phyloP scores from a whole-genome alignment of 1,139 yeast species.

The Suhomyces chickasaworum region DNA sequence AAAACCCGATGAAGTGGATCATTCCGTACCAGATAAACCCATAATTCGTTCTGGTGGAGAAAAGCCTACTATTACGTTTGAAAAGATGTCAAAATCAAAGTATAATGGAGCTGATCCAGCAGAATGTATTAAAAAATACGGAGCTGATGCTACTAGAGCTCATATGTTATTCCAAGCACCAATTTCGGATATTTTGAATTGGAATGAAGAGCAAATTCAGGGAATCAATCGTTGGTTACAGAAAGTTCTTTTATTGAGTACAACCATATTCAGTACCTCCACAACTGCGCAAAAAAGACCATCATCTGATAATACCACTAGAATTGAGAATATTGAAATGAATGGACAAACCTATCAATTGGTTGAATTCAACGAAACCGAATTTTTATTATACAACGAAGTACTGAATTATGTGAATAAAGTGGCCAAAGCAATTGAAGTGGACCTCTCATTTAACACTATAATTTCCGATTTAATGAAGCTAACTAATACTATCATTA shows the following conservation, averaged over 20 bases:
- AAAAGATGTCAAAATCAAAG: slow-evolving; percentile 96
- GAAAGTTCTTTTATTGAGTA: slow-evolving; percentile 50
- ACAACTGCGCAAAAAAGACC: not conserved
- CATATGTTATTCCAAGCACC: slow-evolving; percentile 96
- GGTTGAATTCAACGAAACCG: slow-evolving; percentile 41
- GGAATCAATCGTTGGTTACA: slow-evolving; percentile 88
- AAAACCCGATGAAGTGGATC: slow-evolving; percentile 71
- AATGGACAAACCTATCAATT: slow-evolving; percentile 22
- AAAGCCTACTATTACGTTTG: slow-evolving; percentile 60
- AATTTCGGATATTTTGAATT: slow-evolving; percentile 71
- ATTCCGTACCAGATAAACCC: slow-evolving; percentile 42
- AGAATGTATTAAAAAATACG: slow-evolving; percentile 72
- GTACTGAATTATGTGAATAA: slow-evolving; percentile 51
- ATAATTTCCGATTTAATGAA: slow-evolving; percentile 91
- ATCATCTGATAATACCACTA: not conserved
- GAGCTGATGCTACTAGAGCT: slow-evolving; percentile 94
- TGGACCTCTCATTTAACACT: slow-evolving; percentile 71
- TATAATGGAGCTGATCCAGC: slow-evolving; percentile 92
- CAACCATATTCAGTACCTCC: not conserved
- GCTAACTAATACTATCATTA: slow-evolving; percentile 57
- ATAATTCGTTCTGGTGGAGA: slow-evolving; percentile 51
- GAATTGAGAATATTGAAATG: slow-evolving; percentile 21
- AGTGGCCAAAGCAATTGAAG: slow-evolving; percentile 61
- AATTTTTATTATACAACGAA: slow-evolving; percentile 59
- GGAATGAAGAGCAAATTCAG: slow-evolving; percentile 87